A percentile compares a stretch with the other conserved stretches of the same genome.
Conservation (phyloP, 208 protist genomes). For the Jaenimonas drosophilae region DNA sequence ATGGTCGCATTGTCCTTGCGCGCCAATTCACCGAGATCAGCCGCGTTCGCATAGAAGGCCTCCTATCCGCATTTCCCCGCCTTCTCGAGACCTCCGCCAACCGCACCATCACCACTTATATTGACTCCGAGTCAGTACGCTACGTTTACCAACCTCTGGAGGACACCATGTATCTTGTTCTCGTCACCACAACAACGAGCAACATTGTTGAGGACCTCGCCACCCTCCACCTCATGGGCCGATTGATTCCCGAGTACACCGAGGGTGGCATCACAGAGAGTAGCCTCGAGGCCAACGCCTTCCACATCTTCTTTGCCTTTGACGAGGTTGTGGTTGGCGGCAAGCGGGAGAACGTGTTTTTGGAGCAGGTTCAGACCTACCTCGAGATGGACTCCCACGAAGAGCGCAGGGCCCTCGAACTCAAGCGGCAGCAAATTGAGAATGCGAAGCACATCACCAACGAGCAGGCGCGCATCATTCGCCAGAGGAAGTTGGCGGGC, state of each 20-base stretch:
- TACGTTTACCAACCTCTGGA: conserved; percentile 99
- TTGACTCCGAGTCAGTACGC: conserved; percentile 93
- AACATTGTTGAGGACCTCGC: conserved; percentile 99
- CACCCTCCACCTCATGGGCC: conserved; percentile 91
- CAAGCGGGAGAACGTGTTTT: conserved; percentile 90
- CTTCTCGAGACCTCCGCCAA: conserved; percentile 79
- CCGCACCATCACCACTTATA: conserved; percentile 95
- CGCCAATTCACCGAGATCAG: conserved; percentile 96
- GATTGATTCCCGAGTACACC: conserved; percentile 88
- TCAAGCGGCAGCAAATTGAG: conserved; percentile 79
- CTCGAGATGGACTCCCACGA: conserved; percentile 96
- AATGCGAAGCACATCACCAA: conserved; percentile 87
- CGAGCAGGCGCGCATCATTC: conserved; percentile 74
- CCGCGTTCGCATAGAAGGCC: conserved; percentile 93
- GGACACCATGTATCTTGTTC: conserved; percentile 84
- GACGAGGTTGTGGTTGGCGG: conserved; percentile 95
- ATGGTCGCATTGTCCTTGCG: conserved; percentile 85
- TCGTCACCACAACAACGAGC: conserved; percentile 93
- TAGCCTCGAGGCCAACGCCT: conserved; percentile 72
- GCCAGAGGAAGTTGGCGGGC: conserved; percentile 36
- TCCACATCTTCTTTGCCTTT: conserved; percentile 95
- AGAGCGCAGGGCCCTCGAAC: conserved; percentile 85
- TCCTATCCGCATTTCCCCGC: conserved; percentile 96
- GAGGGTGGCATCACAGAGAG: conserved; percentile 17
- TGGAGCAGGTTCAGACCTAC: conserved; percentile 93